phyloP scores from a whole-genome alignment of 2,329 filamentous ascomycete species.

The Fusarium aywerte region DNA sequence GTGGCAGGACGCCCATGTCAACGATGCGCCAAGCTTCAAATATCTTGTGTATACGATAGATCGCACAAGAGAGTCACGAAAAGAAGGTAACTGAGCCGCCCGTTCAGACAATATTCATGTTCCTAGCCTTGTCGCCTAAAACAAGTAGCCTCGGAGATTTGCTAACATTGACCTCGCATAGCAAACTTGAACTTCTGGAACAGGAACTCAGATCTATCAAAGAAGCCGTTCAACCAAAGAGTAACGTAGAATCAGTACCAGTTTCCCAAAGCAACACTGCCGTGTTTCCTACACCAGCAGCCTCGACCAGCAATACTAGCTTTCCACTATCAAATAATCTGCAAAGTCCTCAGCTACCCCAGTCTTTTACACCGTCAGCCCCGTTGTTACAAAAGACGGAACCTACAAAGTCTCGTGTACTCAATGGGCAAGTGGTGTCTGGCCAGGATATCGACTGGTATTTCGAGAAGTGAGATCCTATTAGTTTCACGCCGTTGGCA shows the following conservation, averaged over 20 bases:
- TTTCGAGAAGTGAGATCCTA: slow-evolving; percentile 59
- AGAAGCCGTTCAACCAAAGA: slow-evolving; percentile 57
- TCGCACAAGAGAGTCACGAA: slow-evolving; percentile 59
- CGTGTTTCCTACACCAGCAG: slow-evolving; percentile 36
- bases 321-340: slow-evolving; percentile 18
- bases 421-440: slow-evolving; percentile 61
- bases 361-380: slow-evolving; percentile 5
- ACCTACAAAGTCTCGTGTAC: slow-evolving; percentile 54
- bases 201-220: slow-evolving; percentile 66
- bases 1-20: slow-evolving; percentile 56
- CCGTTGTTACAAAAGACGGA: slow-evolving; percentile 39
- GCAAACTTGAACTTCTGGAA: slow-evolving; percentile 66
- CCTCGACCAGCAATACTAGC: slow-evolving; percentile 10
- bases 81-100: slow-evolving; percentile 52
- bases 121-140: background rate
- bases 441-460: slow-evolving; percentile 66
- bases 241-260: slow-evolving; percentile 40
- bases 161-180: slow-evolving; percentile 42
- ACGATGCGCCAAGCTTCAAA: slow-evolving; percentile 57
- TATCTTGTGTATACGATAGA: slow-evolving; percentile 59
- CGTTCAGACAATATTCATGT: background rate
- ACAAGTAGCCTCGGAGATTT: slow-evolving; percentile 3
- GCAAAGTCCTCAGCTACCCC: slow-evolving; percentile 8
- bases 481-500: background rate
- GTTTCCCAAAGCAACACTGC: slow-evolving; percentile 45